These are phyloP conservation scores for Pythium brassicae DNA, from an alignment of 352 stramenopile species.

Conservation along the genomic window DNA sequence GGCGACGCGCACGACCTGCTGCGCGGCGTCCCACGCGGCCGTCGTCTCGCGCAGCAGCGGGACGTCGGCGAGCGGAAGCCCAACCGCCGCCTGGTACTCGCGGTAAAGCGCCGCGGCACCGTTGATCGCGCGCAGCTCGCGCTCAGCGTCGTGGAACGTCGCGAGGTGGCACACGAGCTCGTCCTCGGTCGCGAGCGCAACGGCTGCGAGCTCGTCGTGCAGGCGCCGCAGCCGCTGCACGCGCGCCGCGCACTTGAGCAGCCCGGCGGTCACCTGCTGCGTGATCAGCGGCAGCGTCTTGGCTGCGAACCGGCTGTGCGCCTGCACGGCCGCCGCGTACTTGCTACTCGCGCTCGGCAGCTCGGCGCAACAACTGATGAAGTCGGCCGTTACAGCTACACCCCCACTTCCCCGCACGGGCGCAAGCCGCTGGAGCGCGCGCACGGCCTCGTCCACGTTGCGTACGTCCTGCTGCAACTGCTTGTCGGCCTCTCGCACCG, in stretches of 20 bases:
- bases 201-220: constrained; percentile 41
- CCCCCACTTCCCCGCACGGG: too few species aligned
- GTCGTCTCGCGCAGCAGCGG: constrained; percentile 35
- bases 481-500: constrained; percentile 47
- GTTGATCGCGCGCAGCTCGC: constrained; percentile 43
- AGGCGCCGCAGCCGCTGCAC: constrained; percentile 46
- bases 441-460: constrained; percentile 63
- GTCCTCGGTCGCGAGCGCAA: constrained; percentile 36
- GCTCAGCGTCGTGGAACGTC: constrained; percentile 44
- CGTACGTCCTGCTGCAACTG: constrained; percentile 62
- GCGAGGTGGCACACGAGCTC: constrained; percentile 53
- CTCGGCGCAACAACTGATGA: constrained; percentile 33
- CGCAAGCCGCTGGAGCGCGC: constrained; percentile 40
- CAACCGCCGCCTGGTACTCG: constrained; percentile 68
- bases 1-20: constrained; percentile 48
- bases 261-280: constrained; percentile 51
- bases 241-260: constrained; percentile 48
- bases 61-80: constrained; percentile 58
- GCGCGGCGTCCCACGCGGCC: constrained; percentile 44
- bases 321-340: constrained; percentile 40
- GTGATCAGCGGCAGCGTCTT: constrained; percentile 69
- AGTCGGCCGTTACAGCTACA: constrained; percentile 19
- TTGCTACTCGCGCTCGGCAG: constrained; percentile 45
- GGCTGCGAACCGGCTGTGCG: constrained; percentile 53
- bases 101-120: constrained; percentile 55